Evolutionary conservation across 1,139 yeast species (phyloP), one percentile per base, ranked within the genome.

Genomic region (Candida sanyaensis): DNA sequence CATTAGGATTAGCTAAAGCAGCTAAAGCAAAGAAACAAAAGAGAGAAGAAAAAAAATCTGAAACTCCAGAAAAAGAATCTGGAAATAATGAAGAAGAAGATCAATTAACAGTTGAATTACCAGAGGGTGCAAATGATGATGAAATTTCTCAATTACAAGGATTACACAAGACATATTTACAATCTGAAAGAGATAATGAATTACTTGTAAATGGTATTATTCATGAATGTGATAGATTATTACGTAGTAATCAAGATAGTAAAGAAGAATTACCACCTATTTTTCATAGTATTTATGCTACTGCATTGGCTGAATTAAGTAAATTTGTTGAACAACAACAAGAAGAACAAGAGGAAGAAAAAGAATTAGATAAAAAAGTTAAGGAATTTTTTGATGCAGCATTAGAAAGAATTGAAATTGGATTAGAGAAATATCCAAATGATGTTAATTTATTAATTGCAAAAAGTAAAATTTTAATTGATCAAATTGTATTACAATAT

Each of bases 171-270:
- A 81, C 87, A 2, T 86, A 80, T 63, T 59, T 63, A 42, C 59
- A 73, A 41, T 75, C 86, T 3, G 83, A 80, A 13, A 78, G 79
- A 55, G 84, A 81, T 44, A 80, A 78, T 54, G 90, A 79, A 62
- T 69, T 78, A 53, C 80, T 90, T 37, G 69, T 91, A 45, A 88
- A 91, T 59, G 98, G 97, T 28, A 78, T 93, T 5, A 81, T 93
- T 21, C 97, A 93, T 60, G 98, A 93, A 64, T 88, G 97, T 67
- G 97, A 92, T 60, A 71, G 96, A 42, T 64, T 90, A 37, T 73
- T 90, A 55, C 76, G 96, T 57, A 73, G 76, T 57, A 57, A 63
- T 38, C 66, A 65, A 26, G 62, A 63, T 9, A 50, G 51, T 27
- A 43, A 53, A 21, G 59, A 63, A 48, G 52, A 58, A 42, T 63